phyloP scores from a whole-genome alignment of 331 rosid species.

The Malus hybrid region DNA sequence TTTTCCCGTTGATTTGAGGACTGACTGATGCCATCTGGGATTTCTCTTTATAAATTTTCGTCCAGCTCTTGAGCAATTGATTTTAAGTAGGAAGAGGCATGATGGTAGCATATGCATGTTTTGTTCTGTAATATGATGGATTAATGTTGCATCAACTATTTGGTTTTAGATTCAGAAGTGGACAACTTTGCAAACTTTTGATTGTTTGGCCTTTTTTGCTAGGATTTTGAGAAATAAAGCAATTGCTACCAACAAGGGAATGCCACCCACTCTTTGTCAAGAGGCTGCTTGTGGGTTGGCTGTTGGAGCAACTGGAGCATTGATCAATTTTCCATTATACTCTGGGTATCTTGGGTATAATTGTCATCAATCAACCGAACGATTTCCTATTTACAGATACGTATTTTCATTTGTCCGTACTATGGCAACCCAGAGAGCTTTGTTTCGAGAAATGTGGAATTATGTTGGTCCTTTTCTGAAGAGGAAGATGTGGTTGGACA shows the following conservation, averaged over 20 bases:
- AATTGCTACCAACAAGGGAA: neutral
- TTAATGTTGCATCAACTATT: neutral
- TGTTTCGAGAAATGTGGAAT: neutral
- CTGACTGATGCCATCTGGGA: neutral
- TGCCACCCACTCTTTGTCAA: neutral
- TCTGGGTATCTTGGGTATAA: neutral
- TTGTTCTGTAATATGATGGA: neutral
- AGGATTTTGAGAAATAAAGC: neutral
- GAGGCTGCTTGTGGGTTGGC: slow-evolving; percentile 1
- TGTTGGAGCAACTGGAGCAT: neutral
- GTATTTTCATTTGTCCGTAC: neutral
- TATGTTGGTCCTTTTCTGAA: neutral
- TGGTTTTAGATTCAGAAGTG: too few relatives aligned
- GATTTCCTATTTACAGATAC: neutral
- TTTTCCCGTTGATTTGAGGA: neutral
- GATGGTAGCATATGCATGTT: neutral
- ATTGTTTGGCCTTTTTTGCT: neutral
- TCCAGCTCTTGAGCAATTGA: neutral
- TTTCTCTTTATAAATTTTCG: neutral
- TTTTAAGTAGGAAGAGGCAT: neutral
- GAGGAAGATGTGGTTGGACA: neutral
- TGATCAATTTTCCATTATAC: neutral
- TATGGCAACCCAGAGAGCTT: neutral
- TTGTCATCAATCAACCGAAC: neutral
- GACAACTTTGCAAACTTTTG: too few relatives aligned